Percentiles rank a stretch among this genome's conserved stretches.
phyloP scores from a whole-genome alignment of 192 early-diverging fungal species.

The Gonapodya prolifera region DNA sequence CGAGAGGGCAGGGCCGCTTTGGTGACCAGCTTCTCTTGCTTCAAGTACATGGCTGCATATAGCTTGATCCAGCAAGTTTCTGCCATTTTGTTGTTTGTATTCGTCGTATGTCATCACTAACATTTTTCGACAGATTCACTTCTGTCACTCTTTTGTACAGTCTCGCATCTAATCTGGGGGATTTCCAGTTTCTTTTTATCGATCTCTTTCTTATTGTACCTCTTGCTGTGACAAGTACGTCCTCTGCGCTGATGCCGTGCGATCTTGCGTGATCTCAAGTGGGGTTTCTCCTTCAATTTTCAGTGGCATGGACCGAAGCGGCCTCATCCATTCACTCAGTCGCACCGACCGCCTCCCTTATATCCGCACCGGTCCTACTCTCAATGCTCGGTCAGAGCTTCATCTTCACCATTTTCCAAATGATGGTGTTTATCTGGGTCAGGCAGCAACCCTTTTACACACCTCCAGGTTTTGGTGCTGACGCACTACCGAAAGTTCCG shows the following conservation, averaged over 20 bases:
- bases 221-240: constrained; percentile 57
- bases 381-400: constrained; percentile 81
- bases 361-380: constrained; percentile 79
- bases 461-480: no score
- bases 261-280: not conserved
- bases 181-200: constrained; percentile 94
- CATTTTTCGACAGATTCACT: no score
- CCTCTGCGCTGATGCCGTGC: not conserved
- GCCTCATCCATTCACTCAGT: constrained; percentile 57
- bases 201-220: constrained; percentile 87
- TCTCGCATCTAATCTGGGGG: constrained; percentile 76
- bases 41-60: constrained; percentile 99
- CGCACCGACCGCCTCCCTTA: constrained; percentile 79
- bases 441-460: constrained; percentile 62
- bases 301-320: constrained; percentile 82
- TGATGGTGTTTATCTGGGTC: constrained; percentile 54
- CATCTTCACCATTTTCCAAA: constrained; percentile 72
- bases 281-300: constrained; percentile 27
- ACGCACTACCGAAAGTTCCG: no score
- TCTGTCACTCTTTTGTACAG: constrained; percentile 86
- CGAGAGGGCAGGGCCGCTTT: constrained; percentile 90
- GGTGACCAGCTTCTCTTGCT: constrained; percentile 94
- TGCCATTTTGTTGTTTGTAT: no score
- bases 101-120: no score
- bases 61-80: constrained; percentile 92